Conservation (phyloP, 345 rosid species). For the Odontarrhena argentea region DNA sequence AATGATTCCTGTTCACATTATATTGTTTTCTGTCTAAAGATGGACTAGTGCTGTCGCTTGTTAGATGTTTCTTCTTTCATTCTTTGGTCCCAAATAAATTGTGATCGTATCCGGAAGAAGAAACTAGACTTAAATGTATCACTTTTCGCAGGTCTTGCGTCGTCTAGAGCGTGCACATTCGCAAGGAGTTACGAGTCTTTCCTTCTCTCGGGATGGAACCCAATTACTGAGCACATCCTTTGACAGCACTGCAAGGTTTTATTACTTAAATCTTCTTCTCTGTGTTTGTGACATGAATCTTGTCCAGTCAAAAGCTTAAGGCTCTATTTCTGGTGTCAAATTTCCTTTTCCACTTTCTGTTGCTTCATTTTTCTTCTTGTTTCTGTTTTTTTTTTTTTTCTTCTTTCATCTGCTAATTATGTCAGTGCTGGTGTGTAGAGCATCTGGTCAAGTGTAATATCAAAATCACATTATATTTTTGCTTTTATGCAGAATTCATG, state of each 20-base stretch:
- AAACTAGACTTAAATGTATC: conserved; percentile 21
- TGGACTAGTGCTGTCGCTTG: conserved; percentile 5
- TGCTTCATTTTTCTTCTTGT: not conserved
- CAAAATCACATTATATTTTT: not conserved
- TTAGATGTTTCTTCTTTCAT: conserved; percentile 20
- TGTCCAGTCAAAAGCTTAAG: conserved; percentile 8
- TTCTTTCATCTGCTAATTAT: not conserved
- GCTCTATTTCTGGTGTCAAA: not conserved
- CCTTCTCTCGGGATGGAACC: conserved; percentile 96
- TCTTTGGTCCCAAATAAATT: conserved; percentile 13
- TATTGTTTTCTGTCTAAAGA: conserved; percentile 6
- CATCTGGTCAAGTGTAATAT: not conserved
- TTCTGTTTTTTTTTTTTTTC: not conserved
- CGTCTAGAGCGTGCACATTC: conserved; percentile 94
- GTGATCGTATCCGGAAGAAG: conserved; percentile 1
- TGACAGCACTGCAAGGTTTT: conserved; percentile 87
- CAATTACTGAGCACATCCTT: conserved; percentile 94
- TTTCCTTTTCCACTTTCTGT: not conserved
- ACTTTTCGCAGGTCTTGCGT: conserved; percentile 75
- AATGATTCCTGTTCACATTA: conserved; percentile 1
- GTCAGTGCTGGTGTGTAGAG: conserved; percentile 8
- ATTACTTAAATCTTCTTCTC: conserved; percentile 15
- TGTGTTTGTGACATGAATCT: conserved; percentile 1
- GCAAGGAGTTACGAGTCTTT: conserved; percentile 90
- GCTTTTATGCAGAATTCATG: conserved; percentile 71